phyloP scores from a whole-genome alignment of 306 rosid genomes.

The Senna siamea region DNA sequence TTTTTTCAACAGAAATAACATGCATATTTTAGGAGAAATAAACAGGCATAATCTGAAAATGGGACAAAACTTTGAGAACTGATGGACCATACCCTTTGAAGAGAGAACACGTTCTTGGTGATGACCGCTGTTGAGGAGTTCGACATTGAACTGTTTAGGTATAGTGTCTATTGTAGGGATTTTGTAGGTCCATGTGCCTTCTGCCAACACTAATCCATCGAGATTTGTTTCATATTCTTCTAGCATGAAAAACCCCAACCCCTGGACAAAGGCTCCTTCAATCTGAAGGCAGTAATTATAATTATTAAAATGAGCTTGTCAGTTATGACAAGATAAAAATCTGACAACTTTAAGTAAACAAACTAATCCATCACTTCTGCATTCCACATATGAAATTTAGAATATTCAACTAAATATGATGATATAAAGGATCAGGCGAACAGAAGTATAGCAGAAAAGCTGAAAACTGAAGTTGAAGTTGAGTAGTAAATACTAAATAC shows the following conservation, averaged over 20 bases:
- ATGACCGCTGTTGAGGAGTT: constrained; percentile 76
- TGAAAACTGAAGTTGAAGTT: constrained; percentile 1
- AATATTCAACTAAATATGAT: not conserved
- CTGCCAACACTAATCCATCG: constrained; percentile 69
- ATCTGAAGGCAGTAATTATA: constrained; percentile 61
- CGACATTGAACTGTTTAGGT: constrained; percentile 80
- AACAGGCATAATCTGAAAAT: not conserved
- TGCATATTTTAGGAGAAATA: not conserved
- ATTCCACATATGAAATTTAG: not conserved
- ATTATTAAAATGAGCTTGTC: not conserved
- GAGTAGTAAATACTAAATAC: constrained; percentile 3
- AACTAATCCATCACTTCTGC: not conserved
- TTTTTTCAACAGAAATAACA: no score
- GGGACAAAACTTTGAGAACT: constrained; percentile 14
- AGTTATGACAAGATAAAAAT: not conserved
- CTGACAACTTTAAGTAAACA: constrained; percentile 1
- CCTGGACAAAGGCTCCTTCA: constrained; percentile 96
- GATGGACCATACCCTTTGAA: constrained; percentile 72
- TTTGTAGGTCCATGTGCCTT: constrained; percentile 89
- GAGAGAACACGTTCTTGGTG: constrained; percentile 81
- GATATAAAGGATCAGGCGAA: not conserved
- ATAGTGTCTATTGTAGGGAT: constrained; percentile 88
- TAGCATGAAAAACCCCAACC: constrained; percentile 86
- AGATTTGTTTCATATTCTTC: constrained; percentile 72
- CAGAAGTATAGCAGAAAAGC: not conserved